These are phyloP conservation scores for Colletotrichum ledebouriae DNA, from an alignment of 2,329 filamentous ascomycete species.

Conservation along the genomic window DNA sequence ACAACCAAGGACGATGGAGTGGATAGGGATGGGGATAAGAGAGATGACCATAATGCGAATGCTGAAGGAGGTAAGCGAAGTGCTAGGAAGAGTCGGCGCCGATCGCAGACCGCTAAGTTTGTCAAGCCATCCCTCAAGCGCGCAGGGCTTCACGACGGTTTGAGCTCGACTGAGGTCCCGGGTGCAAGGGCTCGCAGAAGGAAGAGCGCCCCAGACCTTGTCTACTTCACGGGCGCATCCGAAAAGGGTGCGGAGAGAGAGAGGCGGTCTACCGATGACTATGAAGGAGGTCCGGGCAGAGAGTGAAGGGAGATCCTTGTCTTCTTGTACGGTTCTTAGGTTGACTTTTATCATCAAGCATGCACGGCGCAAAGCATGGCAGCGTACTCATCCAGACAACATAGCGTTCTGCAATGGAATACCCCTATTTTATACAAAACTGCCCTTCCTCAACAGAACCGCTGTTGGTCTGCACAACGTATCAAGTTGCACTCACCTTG, in stretches of 20 bases:
- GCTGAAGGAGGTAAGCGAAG: not conserved
- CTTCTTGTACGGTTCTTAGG: no score
- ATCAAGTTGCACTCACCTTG: not conserved
- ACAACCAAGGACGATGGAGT: no score
- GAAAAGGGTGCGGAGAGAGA: no score
- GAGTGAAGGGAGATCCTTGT: no score
- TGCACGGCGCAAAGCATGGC: conserved; percentile 5
- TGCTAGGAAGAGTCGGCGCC: not conserved
- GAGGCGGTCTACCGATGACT: no score
- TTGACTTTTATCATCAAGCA: conserved; percentile 8
- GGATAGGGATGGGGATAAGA: not conserved
- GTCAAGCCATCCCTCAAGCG: conserved; percentile 3
- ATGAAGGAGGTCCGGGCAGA: no score
- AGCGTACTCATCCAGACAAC: not conserved
- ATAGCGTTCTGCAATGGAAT: conserved; percentile 9
- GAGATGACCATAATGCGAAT: not conserved
- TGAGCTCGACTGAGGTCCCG: not conserved
- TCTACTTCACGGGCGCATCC: no score
- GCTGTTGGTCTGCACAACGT: not conserved
- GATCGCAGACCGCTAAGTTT: not conserved
- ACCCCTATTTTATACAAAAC: not conserved
- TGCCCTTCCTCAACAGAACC: not conserved
- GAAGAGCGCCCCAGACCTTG: not conserved
- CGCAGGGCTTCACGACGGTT: not conserved
- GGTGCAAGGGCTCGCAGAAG: not conserved